These are phyloP conservation scores for Didymella sp. DNA, from an alignment of 2,329 filamentous ascomycete genomes.

Conservation along the genomic window DNA sequence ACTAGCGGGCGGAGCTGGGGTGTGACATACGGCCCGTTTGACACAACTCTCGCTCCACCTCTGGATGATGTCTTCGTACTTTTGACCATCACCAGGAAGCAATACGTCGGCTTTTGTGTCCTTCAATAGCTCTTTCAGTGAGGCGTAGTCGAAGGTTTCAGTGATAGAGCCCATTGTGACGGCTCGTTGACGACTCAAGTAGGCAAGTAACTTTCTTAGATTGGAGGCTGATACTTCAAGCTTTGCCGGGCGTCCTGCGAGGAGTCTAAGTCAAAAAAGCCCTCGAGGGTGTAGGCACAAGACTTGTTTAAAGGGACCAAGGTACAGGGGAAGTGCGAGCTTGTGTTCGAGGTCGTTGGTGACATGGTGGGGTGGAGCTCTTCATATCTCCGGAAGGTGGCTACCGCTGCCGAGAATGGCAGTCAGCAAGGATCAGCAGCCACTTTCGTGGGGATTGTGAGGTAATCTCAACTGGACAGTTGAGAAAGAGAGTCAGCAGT, in stretches of 20 bases:
- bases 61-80: conserved; percentile 25
- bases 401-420: conserved; percentile 3
- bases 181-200: neutral
- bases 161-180: conserved; percentile 20
- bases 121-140: conserved; percentile 28
- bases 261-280: neutral
- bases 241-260: too few species aligned
- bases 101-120: conserved; percentile 20
- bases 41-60: conserved; percentile 27
- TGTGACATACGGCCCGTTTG: conserved; percentile 23
- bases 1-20: too few species aligned
- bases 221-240: too few species aligned
- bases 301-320: too few species aligned
- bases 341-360: neutral
- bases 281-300: neutral
- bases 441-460: neutral
- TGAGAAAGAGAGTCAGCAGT: neutral
- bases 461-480: neutral
- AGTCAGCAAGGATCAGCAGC: conserved; percentile 10
- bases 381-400: conserved; percentile 4
- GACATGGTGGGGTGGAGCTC: conserved; percentile 12
- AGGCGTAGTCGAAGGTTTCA: conserved; percentile 25
- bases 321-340: neutral
- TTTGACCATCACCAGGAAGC: conserved; percentile 19
- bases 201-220: too few species aligned